These are phyloP conservation scores for Pseudogymnoascus sp. DNA, from an alignment of 2,329 filamentous ascomycete species.

Conservation along the genomic window DNA sequence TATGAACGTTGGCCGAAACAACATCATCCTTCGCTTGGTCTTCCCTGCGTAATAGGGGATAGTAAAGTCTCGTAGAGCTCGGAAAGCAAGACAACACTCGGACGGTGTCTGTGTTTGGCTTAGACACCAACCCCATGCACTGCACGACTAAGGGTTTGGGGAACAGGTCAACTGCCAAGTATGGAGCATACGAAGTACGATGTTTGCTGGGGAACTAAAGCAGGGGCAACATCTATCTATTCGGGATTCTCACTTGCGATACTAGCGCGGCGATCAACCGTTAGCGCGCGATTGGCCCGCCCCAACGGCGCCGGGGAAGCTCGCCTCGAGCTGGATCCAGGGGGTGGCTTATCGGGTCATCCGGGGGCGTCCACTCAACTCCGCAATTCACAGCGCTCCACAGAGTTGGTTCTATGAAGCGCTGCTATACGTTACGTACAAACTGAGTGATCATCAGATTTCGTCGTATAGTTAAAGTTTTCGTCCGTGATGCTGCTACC, in stretches of 20 bases:
- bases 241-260: neutral
- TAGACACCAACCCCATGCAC: neutral
- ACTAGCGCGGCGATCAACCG: slow-evolving; percentile 1
- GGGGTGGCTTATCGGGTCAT: neutral
- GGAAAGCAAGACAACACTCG: neutral
- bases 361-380: neutral
- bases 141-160: neutral
- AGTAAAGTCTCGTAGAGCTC: neutral
- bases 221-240: slow-evolving; percentile 6
- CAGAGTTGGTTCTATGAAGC: neutral
- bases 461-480: slow-evolving; percentile 7
- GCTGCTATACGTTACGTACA: neutral
- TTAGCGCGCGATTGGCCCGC: neutral
- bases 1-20: slow-evolving; percentile 5
- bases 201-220: neutral
- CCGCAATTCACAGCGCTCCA: neutral
- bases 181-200: neutral
- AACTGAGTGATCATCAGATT: neutral
- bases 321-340: neutral
- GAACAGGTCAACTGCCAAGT: slow-evolving; percentile 1
- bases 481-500: neutral
- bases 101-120: neutral
- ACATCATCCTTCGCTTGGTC: neutral
- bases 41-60: neutral
- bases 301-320: neutral